Evolutionary conservation across 148 eudicot species (phyloP).

Genomic region (Salicornia ramosissima): DNA sequence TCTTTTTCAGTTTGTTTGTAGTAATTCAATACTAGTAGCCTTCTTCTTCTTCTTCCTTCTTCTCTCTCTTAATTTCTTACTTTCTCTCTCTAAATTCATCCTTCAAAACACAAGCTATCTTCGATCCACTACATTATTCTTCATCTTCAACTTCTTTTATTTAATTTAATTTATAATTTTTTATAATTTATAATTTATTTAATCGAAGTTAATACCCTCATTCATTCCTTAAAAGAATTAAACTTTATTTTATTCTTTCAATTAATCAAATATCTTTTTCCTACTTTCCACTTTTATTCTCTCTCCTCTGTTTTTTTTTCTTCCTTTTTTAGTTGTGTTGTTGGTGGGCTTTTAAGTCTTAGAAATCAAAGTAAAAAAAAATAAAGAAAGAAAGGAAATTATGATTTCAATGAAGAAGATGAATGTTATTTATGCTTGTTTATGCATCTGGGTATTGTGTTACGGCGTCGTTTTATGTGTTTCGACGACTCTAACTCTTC

Average conservation of each 20-base stretch:
- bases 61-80: constrained; percentile 9
- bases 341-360: constrained; percentile 10
- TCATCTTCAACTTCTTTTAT: not conserved
- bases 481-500: constrained; percentile 46
- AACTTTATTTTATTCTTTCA: not conserved
- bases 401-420: constrained; percentile 22
- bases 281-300: not conserved
- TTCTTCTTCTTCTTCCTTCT: not conserved
- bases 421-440: constrained; percentile 2
- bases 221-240: not conserved
- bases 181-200: too few species aligned
- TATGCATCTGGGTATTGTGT: constrained; percentile 30
- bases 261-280: not conserved
- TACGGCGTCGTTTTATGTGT: constrained; percentile 29
- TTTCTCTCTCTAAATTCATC: constrained; percentile 23
- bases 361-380: not conserved
- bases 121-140: not conserved
- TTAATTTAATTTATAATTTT: not conserved
- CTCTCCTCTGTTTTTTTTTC: constrained; percentile 16
- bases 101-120: not conserved
- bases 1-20: constrained; percentile 13
- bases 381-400: not conserved
- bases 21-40: not conserved
- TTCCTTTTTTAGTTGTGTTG: constrained; percentile 13
- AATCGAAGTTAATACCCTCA: too few species aligned